A percentile compares a stretch with the other conserved stretches of the same genome.
phyloP scores from a whole-genome alignment of 306 rosid genomes.

The Quercus berberidifolia region DNA sequence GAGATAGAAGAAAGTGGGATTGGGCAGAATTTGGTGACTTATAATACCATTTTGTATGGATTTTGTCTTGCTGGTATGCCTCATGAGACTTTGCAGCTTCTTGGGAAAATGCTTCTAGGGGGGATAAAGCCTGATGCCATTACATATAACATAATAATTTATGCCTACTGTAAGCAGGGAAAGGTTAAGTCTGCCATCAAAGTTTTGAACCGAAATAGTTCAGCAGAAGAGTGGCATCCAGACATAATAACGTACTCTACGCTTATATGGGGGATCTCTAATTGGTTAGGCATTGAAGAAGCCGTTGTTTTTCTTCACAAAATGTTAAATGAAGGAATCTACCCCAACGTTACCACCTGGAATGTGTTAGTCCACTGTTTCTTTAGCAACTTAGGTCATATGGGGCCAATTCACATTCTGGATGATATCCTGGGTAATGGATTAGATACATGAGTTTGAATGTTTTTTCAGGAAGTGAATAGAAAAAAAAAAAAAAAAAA shows the following conservation, averaged over 20 bases:
- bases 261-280: conserved; percentile 71
- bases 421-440: conserved; percentile 54
- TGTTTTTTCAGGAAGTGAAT: background rate
- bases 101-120: conserved; percentile 60
- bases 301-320: conserved; percentile 59
- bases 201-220: conserved; percentile 44
- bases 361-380: conserved; percentile 61
- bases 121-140: conserved; percentile 62
- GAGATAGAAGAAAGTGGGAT: conserved; percentile 54
- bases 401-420: conserved; percentile 71
- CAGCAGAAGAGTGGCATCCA: conserved; percentile 50
- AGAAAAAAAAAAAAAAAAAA: background rate
- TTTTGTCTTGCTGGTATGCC: conserved; percentile 57
- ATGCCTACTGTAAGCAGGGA: conserved; percentile 64
- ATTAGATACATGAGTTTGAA: conserved; percentile 8
- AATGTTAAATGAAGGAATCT: conserved; percentile 56
- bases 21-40: conserved; percentile 55
- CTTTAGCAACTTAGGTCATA: conserved; percentile 71
- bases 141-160: conserved; percentile 48
- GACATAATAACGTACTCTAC: conserved; percentile 67
- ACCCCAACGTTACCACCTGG: conserved; percentile 74
- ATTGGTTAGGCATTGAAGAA: conserved; percentile 57
- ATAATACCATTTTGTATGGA: conserved; percentile 72
- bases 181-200: conserved; percentile 50
- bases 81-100: conserved; percentile 48